Conservation (phyloP, 139 green algal genomes). For the Haematococcus sp. region DNA sequence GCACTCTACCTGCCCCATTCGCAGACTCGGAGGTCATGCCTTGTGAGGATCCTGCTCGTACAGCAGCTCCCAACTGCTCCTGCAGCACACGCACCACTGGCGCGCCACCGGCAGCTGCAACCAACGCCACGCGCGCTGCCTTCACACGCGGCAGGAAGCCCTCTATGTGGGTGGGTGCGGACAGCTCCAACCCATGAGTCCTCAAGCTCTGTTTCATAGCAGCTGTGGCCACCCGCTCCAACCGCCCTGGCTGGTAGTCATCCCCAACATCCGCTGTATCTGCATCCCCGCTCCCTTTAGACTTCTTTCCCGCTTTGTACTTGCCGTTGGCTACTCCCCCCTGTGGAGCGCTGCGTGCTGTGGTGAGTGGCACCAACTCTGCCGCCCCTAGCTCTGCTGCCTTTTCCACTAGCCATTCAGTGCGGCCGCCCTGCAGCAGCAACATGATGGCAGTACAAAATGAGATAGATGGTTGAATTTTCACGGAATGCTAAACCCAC, state of each 20-base stretch:
- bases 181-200: conserved; percentile 52
- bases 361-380: conserved; percentile 72
- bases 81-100: conserved; percentile 34
- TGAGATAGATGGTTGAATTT: no score
- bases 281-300: not conserved
- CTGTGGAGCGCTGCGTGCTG: conserved; percentile 42
- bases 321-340: conserved; percentile 6
- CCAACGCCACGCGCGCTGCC: conserved; percentile 3
- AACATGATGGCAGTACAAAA: no score
- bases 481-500: no score
- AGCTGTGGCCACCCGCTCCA: conserved; percentile 77
- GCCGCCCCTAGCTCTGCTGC: conserved; percentile 77
- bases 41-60: no score
- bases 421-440: conserved; percentile 53
- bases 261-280: conserved; percentile 2
- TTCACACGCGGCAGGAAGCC: not conserved
- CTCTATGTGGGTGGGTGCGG: conserved; percentile 29
- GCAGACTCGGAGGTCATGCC: no score
- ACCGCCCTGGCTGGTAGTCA: conserved; percentile 25
- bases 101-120: conserved; percentile 43
- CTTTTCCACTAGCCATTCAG: conserved; percentile 93
- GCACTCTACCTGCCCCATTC: no score
- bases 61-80: no score
- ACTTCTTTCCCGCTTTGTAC: conserved; percentile 23
- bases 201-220: conserved; percentile 86